A percentile compares a stretch with the other conserved stretches of the same genome.
phyloP scores from a whole-genome alignment of 208 protist genomes.

The Trypanosoma conorhini region DNA sequence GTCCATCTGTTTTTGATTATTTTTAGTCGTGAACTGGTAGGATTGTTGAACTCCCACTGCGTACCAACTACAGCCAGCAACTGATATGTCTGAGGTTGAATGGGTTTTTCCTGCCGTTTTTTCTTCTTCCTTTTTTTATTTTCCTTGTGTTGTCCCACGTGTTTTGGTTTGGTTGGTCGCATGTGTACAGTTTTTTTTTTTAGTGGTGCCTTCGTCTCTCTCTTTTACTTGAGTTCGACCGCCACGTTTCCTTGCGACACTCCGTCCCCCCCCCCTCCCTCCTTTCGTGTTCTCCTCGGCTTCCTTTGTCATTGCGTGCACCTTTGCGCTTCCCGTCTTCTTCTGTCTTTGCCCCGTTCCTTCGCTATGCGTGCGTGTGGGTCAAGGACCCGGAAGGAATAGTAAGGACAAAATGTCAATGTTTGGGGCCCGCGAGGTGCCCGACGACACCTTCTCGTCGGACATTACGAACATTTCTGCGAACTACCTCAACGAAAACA shows the following conservation, averaged over 20 bases:
- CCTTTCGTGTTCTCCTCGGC: not conserved
- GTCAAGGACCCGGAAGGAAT: not conserved
- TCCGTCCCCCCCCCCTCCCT: not conserved
- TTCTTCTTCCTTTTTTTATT: not conserved
- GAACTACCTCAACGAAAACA: constrained; percentile 70
- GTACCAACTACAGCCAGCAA: not conserved
- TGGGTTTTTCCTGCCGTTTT: not conserved
- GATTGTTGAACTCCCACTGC: not conserved
- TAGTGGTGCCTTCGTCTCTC: not conserved
- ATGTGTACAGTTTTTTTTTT: not conserved
- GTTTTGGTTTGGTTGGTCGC: constrained; percentile 2
- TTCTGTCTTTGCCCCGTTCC: constrained; percentile 6
- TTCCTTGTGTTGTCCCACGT: not conserved
- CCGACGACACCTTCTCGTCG: constrained; percentile 59
- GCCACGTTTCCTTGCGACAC: not conserved
- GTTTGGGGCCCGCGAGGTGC: constrained; percentile 68
- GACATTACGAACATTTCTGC: constrained; percentile 57
- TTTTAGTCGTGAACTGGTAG: not conserved
- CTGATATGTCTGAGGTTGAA: not conserved
- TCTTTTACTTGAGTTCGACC: too few species aligned
- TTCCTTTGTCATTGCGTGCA: not conserved
- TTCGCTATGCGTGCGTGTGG: not conserved
- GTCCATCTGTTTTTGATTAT: not conserved
- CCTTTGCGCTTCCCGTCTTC: not conserved
- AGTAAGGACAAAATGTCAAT: constrained; percentile 54